Base-by-base conservation (phyloP, 768 basidiomycete species). In the Mycena haematopus region DNA sequence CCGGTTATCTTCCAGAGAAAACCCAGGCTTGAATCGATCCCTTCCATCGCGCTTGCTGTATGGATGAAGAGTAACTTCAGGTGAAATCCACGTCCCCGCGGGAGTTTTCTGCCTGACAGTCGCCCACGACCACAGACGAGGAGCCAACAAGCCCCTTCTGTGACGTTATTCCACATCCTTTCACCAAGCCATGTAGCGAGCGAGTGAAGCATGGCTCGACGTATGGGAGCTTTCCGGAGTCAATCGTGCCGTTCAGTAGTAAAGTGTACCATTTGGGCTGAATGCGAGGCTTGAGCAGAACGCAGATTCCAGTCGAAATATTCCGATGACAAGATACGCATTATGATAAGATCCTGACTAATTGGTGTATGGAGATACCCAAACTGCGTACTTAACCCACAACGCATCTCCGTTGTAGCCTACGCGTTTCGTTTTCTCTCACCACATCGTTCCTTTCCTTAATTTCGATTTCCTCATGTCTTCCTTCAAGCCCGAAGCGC, bases 141-240 rank as follows among this genome's bases (percentile, higher is more conserved):
- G 29, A 50, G 29, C 6, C 49, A 6, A n/a, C 29, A 49, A 15
- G 66, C 58, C 62, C 71, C 71, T 76, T 69, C 69, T 75, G 78
- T 72, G 88, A 89, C 82, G 77, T 79, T 33, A 31, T 33, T 86
- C 79, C 71, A 72, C 87, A 84, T 80, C 86, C 85, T 81, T 78
- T 63, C 86, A 88, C 86, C 77, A 88, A 85, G 82, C 86, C 84
- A 85, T 80, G 86, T 84, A 86, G 83, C 86, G 86, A 85, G 82
- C 82, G 82, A 78, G 81, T 86, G 82, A 87, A 87, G 88, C 77
- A 84, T 81, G 86, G 86, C 21, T 52, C 21, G 50, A 35, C 33
- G 21, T 31, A 50, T 52, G n/a, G 50, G 21, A 52, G 13, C 33
- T 50, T 11, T 33, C 29, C 49, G 49, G 49, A 50, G 6, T 31